A percentile compares a stretch with the other conserved stretches of the same genome.
These are phyloP conservation scores for Phytophthora tentaculata DNA, from an alignment of 352 stramenopile species.

Conservation along the genomic window DNA sequence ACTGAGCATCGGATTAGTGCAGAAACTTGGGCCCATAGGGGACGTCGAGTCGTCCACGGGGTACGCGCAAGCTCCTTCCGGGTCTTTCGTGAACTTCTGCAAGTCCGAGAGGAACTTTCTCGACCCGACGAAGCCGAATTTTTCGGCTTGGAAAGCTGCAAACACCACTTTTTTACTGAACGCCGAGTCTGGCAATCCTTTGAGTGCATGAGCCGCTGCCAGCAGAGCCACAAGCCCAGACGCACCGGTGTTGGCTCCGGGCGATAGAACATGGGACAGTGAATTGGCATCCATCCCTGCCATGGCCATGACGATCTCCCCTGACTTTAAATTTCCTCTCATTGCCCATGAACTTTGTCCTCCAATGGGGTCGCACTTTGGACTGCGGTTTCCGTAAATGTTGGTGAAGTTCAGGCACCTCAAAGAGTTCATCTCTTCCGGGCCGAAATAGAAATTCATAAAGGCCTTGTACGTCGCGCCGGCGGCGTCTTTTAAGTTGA, in stretches of 20 bases:
- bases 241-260: conserved; percentile 76
- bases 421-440: conserved; percentile 70
- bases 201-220: conserved; percentile 70
- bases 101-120: conserved; percentile 79
- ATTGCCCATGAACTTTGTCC: conserved; percentile 78
- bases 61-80: conserved; percentile 50
- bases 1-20: conserved; percentile 71
- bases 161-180: conserved; percentile 85
- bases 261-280: conserved; percentile 72
- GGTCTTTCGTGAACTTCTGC: conserved; percentile 54
- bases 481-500: conserved; percentile 50
- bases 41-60: conserved; percentile 56
- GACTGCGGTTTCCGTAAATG: conserved; percentile 65
- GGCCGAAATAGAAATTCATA: conserved; percentile 89
- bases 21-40: conserved; percentile 66
- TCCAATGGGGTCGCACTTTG: conserved; percentile 81
- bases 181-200: conserved; percentile 61
- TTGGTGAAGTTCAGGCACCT: conserved; percentile 82
- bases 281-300: conserved; percentile 77
- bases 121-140: conserved; percentile 85
- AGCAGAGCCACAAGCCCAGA: conserved; percentile 82
- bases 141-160: conserved; percentile 81
- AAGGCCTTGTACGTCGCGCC: conserved; percentile 75
- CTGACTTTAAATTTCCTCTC: conserved; percentile 55
- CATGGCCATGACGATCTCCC: conserved; percentile 77